A percentile compares a stretch with the other conserved stretches of the same genome.
Conservation (phyloP, 2,329 filamentous ascomycete genomes). For the Westerdykella ornata region DNA sequence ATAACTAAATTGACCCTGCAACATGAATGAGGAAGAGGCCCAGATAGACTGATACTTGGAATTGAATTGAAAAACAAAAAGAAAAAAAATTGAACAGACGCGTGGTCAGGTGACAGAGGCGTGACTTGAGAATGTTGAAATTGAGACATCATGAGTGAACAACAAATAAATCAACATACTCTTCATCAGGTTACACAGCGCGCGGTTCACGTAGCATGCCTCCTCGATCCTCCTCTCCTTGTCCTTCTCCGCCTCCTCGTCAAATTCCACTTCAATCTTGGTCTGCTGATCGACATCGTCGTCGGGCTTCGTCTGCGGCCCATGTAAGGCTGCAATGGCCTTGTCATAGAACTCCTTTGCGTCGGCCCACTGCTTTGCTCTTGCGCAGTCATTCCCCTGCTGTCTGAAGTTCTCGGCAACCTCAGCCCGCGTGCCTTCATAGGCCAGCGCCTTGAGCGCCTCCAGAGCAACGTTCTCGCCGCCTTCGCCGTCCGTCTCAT, state of each 20-base stretch:
- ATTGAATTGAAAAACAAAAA: too few species aligned
- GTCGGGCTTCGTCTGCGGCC: constrained; percentile 46
- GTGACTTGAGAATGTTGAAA: not conserved
- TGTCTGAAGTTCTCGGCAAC: constrained; percentile 80
- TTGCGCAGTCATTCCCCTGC: constrained; percentile 85
- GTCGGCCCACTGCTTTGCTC: constrained; percentile 65
- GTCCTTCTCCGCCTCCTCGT: constrained; percentile 54
- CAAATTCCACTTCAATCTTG: constrained; percentile 46
- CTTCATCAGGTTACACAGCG: constrained; percentile 81
- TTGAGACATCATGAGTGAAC: not conserved
- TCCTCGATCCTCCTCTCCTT: constrained; percentile 63
- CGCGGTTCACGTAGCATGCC: constrained; percentile 76
- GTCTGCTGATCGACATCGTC: constrained; percentile 36
- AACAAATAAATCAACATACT: constrained; percentile 43
- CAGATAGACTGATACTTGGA: not conserved
- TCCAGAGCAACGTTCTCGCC: constrained; percentile 78
- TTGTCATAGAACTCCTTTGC: constrained; percentile 89
- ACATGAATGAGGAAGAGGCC: too few species aligned
- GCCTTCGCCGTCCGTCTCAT: constrained; percentile 52
- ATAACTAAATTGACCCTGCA: too few species aligned
- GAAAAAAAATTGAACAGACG: too few species aligned
- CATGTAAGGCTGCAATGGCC: constrained; percentile 65
- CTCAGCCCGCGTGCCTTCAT: constrained; percentile 84
- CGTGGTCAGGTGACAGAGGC: not conserved
- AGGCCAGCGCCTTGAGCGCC: constrained; percentile 81